Evolutionary conservation across 352 stramenopile species (phyloP).

Genomic region (Globisporangium parvum): DNA sequence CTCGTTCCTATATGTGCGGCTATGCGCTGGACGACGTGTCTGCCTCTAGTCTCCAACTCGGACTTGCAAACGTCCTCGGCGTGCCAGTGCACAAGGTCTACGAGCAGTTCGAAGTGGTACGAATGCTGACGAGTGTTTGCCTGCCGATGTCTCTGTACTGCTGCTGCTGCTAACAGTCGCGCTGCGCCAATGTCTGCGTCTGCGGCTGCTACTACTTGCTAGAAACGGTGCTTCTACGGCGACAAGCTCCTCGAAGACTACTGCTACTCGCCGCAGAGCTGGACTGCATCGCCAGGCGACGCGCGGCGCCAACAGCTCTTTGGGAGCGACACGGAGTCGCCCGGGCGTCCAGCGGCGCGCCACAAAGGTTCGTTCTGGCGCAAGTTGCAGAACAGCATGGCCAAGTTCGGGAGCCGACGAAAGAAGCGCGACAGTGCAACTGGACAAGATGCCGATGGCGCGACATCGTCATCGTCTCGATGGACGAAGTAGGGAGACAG

Average conservation of each 20-base stretch:
- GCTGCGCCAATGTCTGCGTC: constrained; percentile 1
- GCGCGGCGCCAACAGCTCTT: constrained; percentile 64
- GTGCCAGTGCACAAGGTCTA: constrained; percentile 64
- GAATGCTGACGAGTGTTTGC: not conserved
- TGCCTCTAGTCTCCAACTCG: constrained; percentile 55
- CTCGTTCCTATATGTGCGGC: not conserved
- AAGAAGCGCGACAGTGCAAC: constrained; percentile 31
- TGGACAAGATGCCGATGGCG: not conserved
- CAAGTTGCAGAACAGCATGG: constrained; percentile 66
- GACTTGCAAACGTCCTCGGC: constrained; percentile 61
- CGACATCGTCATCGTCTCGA: too few relatives aligned
- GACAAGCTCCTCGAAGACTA: constrained; percentile 81
- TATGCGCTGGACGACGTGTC: not conserved
- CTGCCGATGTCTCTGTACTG: not conserved
- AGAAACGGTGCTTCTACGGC: constrained; percentile 78
- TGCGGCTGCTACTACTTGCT: not conserved
- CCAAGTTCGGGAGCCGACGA: constrained; percentile 53
- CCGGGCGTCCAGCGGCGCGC: constrained; percentile 24
- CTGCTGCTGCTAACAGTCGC: not conserved
- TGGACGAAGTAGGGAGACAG: too few relatives aligned
- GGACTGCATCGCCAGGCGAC: constrained; percentile 70
- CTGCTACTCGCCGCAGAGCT: constrained; percentile 80
- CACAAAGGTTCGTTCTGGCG: constrained; percentile 55
- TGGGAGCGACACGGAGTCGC: constrained; percentile 53
- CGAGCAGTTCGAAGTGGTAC: constrained; percentile 72